Evolutionary conservation across 2,329 filamentous ascomycete genomes (phyloP).

Genomic region (Lachnellula suecica): DNA sequence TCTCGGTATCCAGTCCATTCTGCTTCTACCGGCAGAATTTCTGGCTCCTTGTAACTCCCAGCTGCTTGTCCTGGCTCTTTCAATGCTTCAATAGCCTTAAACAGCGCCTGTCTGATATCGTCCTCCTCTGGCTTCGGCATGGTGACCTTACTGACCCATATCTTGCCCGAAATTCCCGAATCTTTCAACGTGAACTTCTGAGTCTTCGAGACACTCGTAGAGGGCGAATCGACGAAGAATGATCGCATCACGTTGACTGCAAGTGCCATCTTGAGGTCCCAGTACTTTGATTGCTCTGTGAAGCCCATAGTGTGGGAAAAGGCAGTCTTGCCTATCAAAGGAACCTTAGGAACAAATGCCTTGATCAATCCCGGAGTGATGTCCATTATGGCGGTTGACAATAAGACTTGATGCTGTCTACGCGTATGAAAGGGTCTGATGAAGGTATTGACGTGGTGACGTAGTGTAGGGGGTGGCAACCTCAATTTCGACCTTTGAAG

Average conservation of each 20-base stretch:
- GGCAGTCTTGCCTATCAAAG: slow-evolving; percentile 60
- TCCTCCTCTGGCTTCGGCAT: slow-evolving; percentile 57
- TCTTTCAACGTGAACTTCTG: slow-evolving; percentile 66
- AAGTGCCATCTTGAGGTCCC: slow-evolving; percentile 75
- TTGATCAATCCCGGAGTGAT: slow-evolving; percentile 25
- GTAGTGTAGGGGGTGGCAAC: no score
- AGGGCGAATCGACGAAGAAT: slow-evolving; percentile 44
- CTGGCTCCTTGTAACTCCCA: slow-evolving; percentile 46
- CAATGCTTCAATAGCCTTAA: slow-evolving; percentile 56
- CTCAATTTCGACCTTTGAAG: no score
- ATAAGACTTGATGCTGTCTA: no score
- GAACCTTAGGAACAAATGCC: slow-evolving; percentile 50
- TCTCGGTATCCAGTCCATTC: slow-evolving; percentile 76
- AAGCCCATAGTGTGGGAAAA: slow-evolving; percentile 64
- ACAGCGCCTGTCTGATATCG: slow-evolving; percentile 56
- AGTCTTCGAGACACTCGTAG: slow-evolving; percentile 50
- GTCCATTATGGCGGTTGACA: slow-evolving; percentile 17
- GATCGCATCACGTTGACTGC: slow-evolving; percentile 71
- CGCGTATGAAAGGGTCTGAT: no score
- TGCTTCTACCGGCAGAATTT: slow-evolving; percentile 58
- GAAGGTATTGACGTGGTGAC: no score
- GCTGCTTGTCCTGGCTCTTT: slow-evolving; percentile 34
- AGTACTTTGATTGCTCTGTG: slow-evolving; percentile 71
- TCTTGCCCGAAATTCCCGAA: slow-evolving; percentile 69
- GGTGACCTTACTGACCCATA: slow-evolving; percentile 77